phyloP scores from a whole-genome alignment of 441 rosid genomes.

The Eutrema salsugineum region DNA sequence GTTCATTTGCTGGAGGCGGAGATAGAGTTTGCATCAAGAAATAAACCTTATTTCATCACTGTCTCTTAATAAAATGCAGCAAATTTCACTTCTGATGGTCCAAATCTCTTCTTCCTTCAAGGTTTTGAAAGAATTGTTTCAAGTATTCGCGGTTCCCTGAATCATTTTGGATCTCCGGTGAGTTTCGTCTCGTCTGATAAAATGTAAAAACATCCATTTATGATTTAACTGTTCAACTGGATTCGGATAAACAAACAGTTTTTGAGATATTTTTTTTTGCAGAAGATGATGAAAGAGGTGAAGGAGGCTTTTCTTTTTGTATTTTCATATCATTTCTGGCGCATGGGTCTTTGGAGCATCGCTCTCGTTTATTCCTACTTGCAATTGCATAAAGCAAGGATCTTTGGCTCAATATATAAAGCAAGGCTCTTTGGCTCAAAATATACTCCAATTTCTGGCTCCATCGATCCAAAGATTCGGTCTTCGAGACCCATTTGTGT shows the following conservation, averaged over 20 bases:
- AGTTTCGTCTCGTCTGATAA: not conserved
- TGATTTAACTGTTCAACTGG: not conserved
- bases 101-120: not conserved
- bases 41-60: not conserved
- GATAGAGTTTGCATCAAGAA: not conserved
- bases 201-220: not conserved
- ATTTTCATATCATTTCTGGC: constrained; percentile 51
- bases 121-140: not conserved
- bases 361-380: constrained; percentile 52
- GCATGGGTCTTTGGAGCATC: constrained; percentile 56
- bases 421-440: constrained; percentile 30
- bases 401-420: constrained; percentile 24
- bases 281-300: constrained; percentile 32
- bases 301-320: constrained; percentile 41
- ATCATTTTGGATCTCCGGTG: not conserved
- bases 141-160: not conserved
- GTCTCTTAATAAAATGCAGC: not conserved
- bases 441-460: constrained; percentile 24
- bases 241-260: not conserved
- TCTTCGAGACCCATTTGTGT: constrained; percentile 52
- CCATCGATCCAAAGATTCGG: constrained; percentile 20
- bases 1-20: constrained; percentile 5
- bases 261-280: not conserved
- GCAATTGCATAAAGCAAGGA: constrained; percentile 38
- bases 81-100: not conserved